Conservation (phyloP, 371 early-diverging fungal species). For the Mucor plumbeus region DNA sequence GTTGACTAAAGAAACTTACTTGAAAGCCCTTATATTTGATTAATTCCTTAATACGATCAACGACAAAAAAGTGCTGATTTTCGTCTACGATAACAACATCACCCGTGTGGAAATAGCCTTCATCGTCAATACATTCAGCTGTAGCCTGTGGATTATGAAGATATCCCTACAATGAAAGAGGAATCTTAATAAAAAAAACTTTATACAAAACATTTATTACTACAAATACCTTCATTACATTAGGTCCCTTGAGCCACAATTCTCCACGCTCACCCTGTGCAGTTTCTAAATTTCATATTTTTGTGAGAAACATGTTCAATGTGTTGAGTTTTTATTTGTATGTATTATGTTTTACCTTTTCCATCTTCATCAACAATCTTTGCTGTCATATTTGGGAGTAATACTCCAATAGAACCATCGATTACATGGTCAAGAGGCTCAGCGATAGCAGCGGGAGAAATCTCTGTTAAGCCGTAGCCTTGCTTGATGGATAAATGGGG, state of each 20-base stretch:
- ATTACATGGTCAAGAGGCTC: slow-evolving; percentile 20
- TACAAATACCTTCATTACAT: slow-evolving; percentile 67
- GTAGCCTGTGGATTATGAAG: slow-evolving; percentile 73
- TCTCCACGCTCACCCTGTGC: slow-evolving; percentile 69
- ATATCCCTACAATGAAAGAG: slow-evolving; percentile 56
- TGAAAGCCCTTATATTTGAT: slow-evolving; percentile 80
- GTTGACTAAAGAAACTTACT: slow-evolving; percentile 10
- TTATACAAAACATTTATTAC: neutral
- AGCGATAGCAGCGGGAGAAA: slow-evolving; percentile 21
- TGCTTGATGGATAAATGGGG: slow-evolving; percentile 46
- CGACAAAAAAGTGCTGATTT: slow-evolving; percentile 63
- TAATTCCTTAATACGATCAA: slow-evolving; percentile 79
- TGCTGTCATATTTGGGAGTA: slow-evolving; percentile 72
- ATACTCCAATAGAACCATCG: slow-evolving; percentile 66
- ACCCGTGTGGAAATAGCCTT: slow-evolving; percentile 81
- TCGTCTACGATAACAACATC: slow-evolving; percentile 75
- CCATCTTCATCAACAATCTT: slow-evolving; percentile 69
- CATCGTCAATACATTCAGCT: slow-evolving; percentile 55
- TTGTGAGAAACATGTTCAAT: neutral
- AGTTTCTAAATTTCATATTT: slow-evolving; percentile 43
- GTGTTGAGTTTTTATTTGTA: neutral
- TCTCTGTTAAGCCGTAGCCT: slow-evolving; percentile 37
- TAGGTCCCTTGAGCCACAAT: slow-evolving; percentile 81
- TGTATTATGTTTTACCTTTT: slow-evolving; percentile 36
- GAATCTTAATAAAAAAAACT: slow-evolving; percentile 11